These are phyloP conservation scores for Silene vulgaris DNA, from an alignment of 179 eudicot species.

Conservation along the genomic window DNA sequence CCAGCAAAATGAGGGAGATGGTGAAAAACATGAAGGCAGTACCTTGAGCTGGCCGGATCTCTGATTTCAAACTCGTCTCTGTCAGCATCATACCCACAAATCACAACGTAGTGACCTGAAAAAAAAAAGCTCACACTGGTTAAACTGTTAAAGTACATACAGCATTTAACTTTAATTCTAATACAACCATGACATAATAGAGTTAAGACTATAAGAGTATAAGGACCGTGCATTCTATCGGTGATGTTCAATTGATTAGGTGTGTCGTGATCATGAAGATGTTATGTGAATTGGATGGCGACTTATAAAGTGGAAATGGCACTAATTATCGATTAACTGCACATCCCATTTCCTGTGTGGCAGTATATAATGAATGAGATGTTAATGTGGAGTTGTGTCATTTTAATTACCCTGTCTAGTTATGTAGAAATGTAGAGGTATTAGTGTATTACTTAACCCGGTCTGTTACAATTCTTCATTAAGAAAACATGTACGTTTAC, in stretches of 20 bases:
- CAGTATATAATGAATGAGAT: background rate
- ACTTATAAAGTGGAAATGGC: background rate
- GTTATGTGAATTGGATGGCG: background rate
- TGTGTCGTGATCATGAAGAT: background rate
- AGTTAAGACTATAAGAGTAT: background rate
- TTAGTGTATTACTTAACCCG: no score
- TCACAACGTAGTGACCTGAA: slow-evolving; percentile 86
- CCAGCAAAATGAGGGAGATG: background rate
- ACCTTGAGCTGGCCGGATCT: slow-evolving; percentile 98
- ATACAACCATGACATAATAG: background rate
- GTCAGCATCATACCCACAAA: slow-evolving; percentile 84
- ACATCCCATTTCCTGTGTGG: background rate
- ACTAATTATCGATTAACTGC: background rate
- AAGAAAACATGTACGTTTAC: no score
- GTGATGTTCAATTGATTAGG: background rate
- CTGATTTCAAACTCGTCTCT: slow-evolving; percentile 89
- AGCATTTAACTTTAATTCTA: background rate
- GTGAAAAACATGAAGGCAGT: slow-evolving; percentile 1
- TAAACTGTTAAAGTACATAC: background rate
- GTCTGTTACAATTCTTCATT: no score
- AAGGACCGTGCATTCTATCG: background rate
- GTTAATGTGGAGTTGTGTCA: background rate
- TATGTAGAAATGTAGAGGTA: no score
- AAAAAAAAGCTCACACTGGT: slow-evolving; percentile 16
- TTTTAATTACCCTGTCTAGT: background rate